Evolutionary conservation across 129 eudicot genomes (phyloP).

Genomic region (Smallanthus sonchifolius): DNA sequence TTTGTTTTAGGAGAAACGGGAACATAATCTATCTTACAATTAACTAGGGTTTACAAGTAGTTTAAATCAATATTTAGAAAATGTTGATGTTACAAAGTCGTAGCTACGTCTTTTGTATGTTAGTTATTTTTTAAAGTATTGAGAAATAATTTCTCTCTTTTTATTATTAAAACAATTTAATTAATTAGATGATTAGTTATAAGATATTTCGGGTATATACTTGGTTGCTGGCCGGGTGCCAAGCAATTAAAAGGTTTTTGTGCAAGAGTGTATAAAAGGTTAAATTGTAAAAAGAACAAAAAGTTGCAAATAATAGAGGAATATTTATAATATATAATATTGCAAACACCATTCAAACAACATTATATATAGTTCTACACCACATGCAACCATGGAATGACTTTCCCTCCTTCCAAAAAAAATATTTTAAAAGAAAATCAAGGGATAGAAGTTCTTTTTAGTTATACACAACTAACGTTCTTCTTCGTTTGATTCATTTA

Average conservation of each 20-base stretch:
- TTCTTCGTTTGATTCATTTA: too few relatives aligned
- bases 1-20: too few relatives aligned
- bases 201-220: conserved; percentile 19
- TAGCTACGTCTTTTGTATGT: background rate
- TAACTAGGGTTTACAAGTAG: background rate
- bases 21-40: too few relatives aligned
- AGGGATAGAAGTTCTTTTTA: background rate
- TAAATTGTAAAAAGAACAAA: background rate
- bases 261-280: conserved; percentile 3
- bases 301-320: conserved; percentile 36
- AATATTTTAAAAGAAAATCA: background rate
- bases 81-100: background rate
- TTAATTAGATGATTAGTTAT: background rate
- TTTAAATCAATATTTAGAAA: background rate
- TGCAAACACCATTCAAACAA: conserved; percentile 15
- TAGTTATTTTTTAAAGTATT: background rate
- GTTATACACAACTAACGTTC: too few relatives aligned
- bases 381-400: conserved; percentile 36
- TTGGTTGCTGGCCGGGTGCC: conserved; percentile 9
- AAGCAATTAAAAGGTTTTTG: conserved; percentile 12
- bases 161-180: background rate
- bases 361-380: conserved; percentile 36
- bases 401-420: conserved; percentile 17
- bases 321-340: conserved; percentile 17
- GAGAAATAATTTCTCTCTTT: background rate